Evolutionary conservation across 805 yeast genomes (phyloP), one percentile per base, ranked within the genome.

Genomic region (Nakazawaea wickerhamii): DNA sequence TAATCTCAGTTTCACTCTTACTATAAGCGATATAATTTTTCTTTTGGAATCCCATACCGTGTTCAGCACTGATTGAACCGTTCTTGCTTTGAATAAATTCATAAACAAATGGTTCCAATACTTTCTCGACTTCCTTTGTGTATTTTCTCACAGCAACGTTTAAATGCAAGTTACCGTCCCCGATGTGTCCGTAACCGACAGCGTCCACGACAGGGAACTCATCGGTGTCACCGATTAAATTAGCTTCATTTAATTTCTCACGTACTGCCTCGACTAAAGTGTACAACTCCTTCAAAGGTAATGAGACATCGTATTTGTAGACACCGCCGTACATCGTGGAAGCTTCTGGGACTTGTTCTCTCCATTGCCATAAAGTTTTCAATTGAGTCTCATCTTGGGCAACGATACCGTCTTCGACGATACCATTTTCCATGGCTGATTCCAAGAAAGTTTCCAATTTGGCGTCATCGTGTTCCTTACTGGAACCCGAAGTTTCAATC

Each of bases 111-210:
- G 99, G 99, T 63, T 93, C 99, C 48, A 93, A 71, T 2, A 74
- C 77, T 43, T 74, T 66, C 64, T 93, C 98, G 43, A 93, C 85
- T 21, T 72, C 76, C 59, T 85, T 82, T 49, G 72, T 72, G 64
- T 93, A 93, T 55, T 79, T 75, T 61, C 96, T 77, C 14, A 89
- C 95, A 33, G 95, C 83, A 40, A 93, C 95, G 58, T 93, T 93
- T 58, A 93, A 75, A 62, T 93, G 99, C 55, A 93, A 69, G 64
- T 93, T 93, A 41, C 99, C 98, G 59, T 93, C 99, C 44, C 99
- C 99, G 55, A 93, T 76, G 58, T 93, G 99, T n/a, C 99, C 99
- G 56, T 91, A 93, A 0, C 99, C 99, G 50, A 91, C 81, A 9
- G 95, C 95, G 47, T 79, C 83, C 41, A 87, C 81, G 2, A 86